phyloP scores from a whole-genome alignment of 2,329 filamentous ascomycete species.

The Aspergillus tamarii region DNA sequence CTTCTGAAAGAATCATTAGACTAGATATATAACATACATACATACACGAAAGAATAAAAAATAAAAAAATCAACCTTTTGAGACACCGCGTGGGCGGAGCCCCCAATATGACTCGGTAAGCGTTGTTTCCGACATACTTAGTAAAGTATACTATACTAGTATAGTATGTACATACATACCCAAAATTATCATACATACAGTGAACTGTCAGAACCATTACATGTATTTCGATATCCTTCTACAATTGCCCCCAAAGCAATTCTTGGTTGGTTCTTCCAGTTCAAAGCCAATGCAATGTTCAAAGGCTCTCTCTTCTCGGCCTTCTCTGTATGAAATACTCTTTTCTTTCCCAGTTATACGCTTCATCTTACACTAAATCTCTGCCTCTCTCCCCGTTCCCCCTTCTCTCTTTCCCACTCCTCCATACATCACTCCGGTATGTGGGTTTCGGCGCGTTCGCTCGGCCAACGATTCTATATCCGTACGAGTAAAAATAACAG shows the following conservation, averaged over 20 bases:
- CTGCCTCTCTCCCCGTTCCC: neutral
- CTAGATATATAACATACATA: neutral
- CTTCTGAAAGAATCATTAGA: neutral
- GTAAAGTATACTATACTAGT: neutral
- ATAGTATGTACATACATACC: neutral
- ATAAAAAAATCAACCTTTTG: neutral
- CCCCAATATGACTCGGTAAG: neutral
- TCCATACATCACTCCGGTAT: neutral
- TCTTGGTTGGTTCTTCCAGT: neutral
- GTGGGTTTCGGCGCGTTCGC: neutral
- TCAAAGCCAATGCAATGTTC: neutral
- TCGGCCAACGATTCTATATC: slow-evolving; percentile 21
- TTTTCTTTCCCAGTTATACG: neutral
- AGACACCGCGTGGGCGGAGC: neutral
- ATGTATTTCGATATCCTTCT: neutral
- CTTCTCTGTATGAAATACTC: neutral
- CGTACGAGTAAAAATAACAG: slow-evolving; percentile 18
- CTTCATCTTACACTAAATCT: neutral
- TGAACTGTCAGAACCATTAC: neutral
- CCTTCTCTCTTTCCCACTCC: neutral
- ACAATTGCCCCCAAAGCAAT: neutral
- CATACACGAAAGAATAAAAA: neutral
- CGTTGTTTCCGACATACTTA: neutral
- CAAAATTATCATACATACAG: neutral
- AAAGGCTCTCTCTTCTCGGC: neutral